Evolutionary conservation across 2,329 filamentous ascomycete species (phyloP).

Genomic region (Diaporthe australafricana): DNA sequence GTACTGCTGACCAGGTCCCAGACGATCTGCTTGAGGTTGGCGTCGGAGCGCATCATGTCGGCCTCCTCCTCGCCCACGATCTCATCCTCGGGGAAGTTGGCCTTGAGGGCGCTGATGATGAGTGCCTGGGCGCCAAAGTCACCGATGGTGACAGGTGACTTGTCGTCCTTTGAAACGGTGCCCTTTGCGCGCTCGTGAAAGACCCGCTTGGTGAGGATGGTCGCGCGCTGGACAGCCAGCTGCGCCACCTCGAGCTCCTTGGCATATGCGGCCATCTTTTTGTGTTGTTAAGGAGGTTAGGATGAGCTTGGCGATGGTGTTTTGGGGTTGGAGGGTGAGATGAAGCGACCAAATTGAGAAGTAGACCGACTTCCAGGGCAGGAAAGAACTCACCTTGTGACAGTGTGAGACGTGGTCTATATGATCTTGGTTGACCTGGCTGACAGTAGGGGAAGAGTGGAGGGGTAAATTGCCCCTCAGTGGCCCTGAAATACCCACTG

Average conservation of each 20-base stretch:
- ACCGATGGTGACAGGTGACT: conserved; percentile 95
- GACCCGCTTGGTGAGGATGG: conserved; percentile 64
- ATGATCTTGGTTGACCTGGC: conserved; percentile 29
- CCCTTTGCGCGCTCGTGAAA: conserved; percentile 90
- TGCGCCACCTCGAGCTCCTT: conserved; percentile 86
- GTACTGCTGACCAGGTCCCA: conserved; percentile 84
- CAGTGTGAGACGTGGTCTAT: conserved; percentile 9
- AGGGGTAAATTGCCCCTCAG: conserved; percentile 38
- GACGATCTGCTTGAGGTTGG: conserved; percentile 77
- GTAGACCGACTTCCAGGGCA: background rate
- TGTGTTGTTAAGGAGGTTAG: conserved; percentile 25
- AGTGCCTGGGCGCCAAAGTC: conserved; percentile 98
- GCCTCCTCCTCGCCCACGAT: conserved; percentile 98
- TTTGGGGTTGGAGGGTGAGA: background rate
- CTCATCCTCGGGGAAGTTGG: conserved; percentile 90
- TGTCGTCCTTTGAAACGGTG: conserved; percentile 93
- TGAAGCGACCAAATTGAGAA: background rate
- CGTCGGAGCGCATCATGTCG: conserved; percentile 78
- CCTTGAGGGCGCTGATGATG: conserved; percentile 89
- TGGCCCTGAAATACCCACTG: conserved; percentile 37
- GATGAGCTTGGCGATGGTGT: background rate
- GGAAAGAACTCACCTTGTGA: background rate
- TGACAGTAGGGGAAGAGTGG: conserved; percentile 25
- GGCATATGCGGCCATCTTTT: conserved; percentile 77
- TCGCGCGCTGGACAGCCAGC: conserved; percentile 85